Evolutionary conservation across 305 asterid species (phyloP).

Genomic region (Petunia hybrid): DNA sequence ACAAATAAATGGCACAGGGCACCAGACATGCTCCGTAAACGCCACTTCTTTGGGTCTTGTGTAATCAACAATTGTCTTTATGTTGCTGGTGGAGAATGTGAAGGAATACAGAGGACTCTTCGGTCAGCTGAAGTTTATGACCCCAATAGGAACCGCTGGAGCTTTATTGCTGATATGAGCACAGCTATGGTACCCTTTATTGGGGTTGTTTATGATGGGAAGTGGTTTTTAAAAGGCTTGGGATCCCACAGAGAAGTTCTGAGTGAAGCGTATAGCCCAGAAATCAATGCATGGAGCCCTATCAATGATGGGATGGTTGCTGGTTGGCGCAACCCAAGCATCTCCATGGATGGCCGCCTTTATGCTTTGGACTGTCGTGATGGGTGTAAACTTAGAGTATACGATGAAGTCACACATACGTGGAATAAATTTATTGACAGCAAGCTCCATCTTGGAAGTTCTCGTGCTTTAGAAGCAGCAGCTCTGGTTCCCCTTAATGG

Average conservation of each 20-base stretch:
- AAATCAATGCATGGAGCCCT: conserved; percentile 71
- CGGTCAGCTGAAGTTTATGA: conserved; percentile 97
- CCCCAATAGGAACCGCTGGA: conserved; percentile 92
- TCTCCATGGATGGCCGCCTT: conserved; percentile 91
- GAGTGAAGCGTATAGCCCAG: conserved; percentile 83
- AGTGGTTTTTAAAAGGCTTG: conserved; percentile 91
- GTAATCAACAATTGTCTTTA: conserved; percentile 95
- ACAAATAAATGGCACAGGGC: conserved; percentile 99
- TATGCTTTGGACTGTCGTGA: conserved; percentile 94
- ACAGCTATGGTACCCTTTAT: conserved; percentile 98
- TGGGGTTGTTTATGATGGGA: conserved; percentile 84
- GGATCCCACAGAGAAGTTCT: conserved; percentile 93
- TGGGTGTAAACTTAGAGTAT: conserved; percentile 88
- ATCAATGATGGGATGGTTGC: conserved; percentile 82
- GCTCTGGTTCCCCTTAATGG: conserved; percentile 89
- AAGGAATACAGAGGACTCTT: conserved; percentile 87
- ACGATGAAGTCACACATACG: conserved; percentile 67
- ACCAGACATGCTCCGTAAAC: conserved; percentile 91
- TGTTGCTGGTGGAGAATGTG: conserved; percentile 98
- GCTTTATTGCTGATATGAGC: conserved; percentile 87
- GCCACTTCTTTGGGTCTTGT: conserved; percentile 93
- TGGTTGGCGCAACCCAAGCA: conserved; percentile 97
- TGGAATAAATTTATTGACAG: conserved; percentile 91
- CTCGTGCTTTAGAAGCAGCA: conserved; percentile 89
- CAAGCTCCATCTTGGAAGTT: conserved; percentile 85